Conservation (phyloP, 345 rosid genomes). For the Hibiscus tridactylites region DNA sequence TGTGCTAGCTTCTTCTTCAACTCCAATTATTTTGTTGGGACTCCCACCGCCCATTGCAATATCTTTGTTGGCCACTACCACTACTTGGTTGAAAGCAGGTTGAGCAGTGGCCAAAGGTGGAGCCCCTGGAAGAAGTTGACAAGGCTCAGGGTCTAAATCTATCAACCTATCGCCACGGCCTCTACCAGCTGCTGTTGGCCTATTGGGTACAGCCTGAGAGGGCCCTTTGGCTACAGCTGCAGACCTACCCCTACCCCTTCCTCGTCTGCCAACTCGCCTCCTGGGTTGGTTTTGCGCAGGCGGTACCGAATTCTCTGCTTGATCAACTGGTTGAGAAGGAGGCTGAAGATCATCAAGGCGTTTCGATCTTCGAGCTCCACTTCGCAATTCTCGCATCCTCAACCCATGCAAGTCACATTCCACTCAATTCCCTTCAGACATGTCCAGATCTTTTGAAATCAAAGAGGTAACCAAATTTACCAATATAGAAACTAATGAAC, state of each 20-base stretch:
- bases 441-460: constrained; percentile 35
- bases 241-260: constrained; percentile 90
- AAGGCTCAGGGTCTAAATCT: constrained; percentile 83
- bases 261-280: constrained; percentile 84
- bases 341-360: constrained; percentile 81
- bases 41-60: constrained; percentile 74
- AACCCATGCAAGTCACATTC: constrained; percentile 83
- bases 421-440: constrained; percentile 21
- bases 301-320: constrained; percentile 49
- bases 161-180: constrained; percentile 80
- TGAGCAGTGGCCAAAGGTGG: constrained; percentile 55
- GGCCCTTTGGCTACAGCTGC: constrained; percentile 67
- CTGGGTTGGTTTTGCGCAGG: constrained; percentile 70
- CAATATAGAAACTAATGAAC: constrained; percentile 5
- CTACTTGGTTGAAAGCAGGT: constrained; percentile 58
- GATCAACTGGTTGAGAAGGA: constrained; percentile 61
- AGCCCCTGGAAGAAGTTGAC: constrained; percentile 51
- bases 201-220: constrained; percentile 36
- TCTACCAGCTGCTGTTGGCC: constrained; percentile 82
- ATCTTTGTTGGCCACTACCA: constrained; percentile 75
- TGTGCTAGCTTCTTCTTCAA: constrained; percentile 73
- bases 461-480: constrained; percentile 7
- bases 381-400: constrained; percentile 97
- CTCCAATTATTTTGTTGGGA: constrained; percentile 61
- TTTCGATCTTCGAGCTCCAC: constrained; percentile 91